A percentile compares a stretch with the other conserved stretches of the same genome.
These are phyloP conservation scores for Lagenidium giganteum DNA, from an alignment of 352 stramenopile species.

Conservation along the genomic window DNA sequence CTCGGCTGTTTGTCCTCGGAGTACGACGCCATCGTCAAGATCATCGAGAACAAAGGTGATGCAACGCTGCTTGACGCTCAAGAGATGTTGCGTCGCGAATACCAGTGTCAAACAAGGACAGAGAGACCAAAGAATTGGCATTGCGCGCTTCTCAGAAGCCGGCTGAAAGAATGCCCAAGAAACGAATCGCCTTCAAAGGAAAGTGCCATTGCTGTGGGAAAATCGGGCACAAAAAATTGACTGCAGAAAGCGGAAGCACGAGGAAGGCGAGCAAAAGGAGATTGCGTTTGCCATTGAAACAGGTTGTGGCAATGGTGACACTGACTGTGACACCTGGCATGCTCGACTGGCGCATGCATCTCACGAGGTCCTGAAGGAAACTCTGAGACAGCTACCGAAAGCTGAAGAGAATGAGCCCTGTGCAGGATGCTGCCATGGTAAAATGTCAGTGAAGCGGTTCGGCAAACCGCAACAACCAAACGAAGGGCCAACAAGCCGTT, in stretches of 20 bases:
- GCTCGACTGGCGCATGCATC: neutral
- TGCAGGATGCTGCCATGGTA: slow-evolving; percentile 4
- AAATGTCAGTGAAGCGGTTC: neutral
- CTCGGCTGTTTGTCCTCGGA: neutral
- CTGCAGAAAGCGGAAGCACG: neutral
- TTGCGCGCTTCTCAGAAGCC: neutral
- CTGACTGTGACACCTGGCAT: slow-evolving; percentile 2
- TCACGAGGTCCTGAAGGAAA: neutral
- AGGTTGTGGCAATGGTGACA: neutral
- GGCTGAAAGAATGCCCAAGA: neutral
- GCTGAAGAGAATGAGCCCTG: slow-evolving; percentile 2
- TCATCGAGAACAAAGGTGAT: slow-evolving; percentile 9
- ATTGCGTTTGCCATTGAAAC: too few relatives aligned
- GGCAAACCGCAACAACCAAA: neutral
- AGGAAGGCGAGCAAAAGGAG: neutral
- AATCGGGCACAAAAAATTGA: slow-evolving; percentile 4
- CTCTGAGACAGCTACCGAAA: neutral
- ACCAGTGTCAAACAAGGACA: neutral
- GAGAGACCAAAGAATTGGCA: too few relatives aligned
- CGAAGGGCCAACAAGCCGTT: slow-evolving; percentile 2
- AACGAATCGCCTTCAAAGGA: slow-evolving; percentile 3
- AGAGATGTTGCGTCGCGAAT: neutral
- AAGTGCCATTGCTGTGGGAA: slow-evolving; percentile 4
- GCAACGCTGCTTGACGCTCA: neutral
- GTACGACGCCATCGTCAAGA: slow-evolving; percentile 1